Evolutionary conservation across 2,329 filamentous ascomycete genomes (phyloP), one percentile per base, ranked within the genome.

Genomic region (Nemania abortiva): DNA sequence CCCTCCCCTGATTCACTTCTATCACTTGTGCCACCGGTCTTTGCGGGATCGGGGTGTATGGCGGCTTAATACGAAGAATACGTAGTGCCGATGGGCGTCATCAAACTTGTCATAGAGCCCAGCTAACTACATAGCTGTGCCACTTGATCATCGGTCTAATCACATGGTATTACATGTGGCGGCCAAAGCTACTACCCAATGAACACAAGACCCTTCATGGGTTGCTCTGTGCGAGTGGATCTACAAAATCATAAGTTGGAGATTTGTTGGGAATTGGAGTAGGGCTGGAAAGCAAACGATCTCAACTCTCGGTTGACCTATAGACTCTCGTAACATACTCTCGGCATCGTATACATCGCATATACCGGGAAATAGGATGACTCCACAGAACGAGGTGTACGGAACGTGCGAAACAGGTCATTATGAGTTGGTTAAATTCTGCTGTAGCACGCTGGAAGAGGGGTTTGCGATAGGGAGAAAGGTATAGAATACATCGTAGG

Each of bases 211-310:
- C 37, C 10, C 45, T 22, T 20, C 18, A 29, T 42, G n/a, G 13
- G 7, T 31, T 22, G 6, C 6, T 22, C 22, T 13, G 10, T 29
- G 15, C 27, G 13, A 47, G 39, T 29, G 50, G 34, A 53, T 37
- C 27, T 42, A 18, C 27, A 20, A 53, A 45, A 45, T 13, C 13
- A 22, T 2, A 45, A 37, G 15, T 54, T n/a, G 22, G 37, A 42
- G 31, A 13, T 13, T 24, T 61, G 34, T 65, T 49, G 29, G 42
- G 61, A 42, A 52, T 52, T 37, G 6, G 20, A 37, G 24, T 18
- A 56, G 42, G 37, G 29, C 22, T 22, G n/a, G 37, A 34, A 34
- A 24, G 13, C 13, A 29, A 29, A 55, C 18, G 6, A 22, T 37
- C 10, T 7, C 18, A 27, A 55, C 10, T 15, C 18, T 6, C 18